Conservation (phyloP, 2,329 filamentous ascomycete species). For the Chaetomium olivaceum region DNA sequence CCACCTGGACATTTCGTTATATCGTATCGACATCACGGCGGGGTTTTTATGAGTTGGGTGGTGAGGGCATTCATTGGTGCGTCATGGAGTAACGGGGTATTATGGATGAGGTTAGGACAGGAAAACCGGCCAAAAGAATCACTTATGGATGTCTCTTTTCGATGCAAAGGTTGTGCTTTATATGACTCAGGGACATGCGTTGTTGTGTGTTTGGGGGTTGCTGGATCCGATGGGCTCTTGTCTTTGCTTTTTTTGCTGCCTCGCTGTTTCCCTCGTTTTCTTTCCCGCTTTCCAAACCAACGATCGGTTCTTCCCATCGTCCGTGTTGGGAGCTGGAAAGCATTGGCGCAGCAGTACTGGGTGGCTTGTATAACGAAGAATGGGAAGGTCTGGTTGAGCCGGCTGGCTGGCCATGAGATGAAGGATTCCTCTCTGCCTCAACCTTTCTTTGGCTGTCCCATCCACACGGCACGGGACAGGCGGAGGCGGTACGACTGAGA, state of each 20-base stretch:
- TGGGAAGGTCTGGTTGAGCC: background rate
- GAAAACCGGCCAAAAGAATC: slow-evolving; percentile 27
- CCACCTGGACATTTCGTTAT: slow-evolving; percentile 14
- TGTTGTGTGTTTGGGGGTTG: slow-evolving; percentile 10
- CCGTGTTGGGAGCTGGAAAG: background rate
- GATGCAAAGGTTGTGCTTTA: slow-evolving; percentile 11
- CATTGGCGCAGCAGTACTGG: background rate
- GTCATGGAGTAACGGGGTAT: slow-evolving; percentile 29
- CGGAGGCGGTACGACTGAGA: background rate
- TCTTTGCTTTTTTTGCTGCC: slow-evolving; percentile 13
- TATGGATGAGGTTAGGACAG: slow-evolving; percentile 29
- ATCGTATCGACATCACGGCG: slow-evolving; percentile 21
- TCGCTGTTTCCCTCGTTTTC: background rate
- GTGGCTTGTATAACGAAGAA: background rate
- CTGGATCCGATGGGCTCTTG: slow-evolving; percentile 13
- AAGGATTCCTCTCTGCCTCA: background rate
- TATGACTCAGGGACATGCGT: background rate
- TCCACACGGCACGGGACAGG: background rate
- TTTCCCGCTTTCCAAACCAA: background rate
- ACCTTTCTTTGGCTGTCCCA: background rate
- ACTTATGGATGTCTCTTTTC: slow-evolving; percentile 23
- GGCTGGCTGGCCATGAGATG: background rate
- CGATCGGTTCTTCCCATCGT: background rate
- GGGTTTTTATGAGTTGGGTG: slow-evolving; percentile 13
- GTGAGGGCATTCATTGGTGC: slow-evolving; percentile 28